These are phyloP conservation scores for Hypericum perforatum DNA, from an alignment of 345 rosid genomes.

Conservation along the genomic window DNA sequence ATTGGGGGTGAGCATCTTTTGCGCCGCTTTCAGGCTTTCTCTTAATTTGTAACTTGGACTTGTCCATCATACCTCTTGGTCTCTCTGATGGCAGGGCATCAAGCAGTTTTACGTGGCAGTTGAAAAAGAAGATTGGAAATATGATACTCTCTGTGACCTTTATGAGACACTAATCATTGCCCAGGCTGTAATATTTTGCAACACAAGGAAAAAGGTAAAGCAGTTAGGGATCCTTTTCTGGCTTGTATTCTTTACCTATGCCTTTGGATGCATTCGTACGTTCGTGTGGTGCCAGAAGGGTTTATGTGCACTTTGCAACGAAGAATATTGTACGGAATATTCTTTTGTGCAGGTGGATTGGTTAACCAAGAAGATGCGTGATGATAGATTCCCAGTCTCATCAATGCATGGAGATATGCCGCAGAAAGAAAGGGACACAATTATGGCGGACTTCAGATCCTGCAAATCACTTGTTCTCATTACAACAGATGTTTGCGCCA, in stretches of 20 bases:
- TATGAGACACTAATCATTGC: no score
- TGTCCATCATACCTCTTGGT: not conserved
- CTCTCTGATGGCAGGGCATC: slow-evolving; percentile 32
- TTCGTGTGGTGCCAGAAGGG: no score
- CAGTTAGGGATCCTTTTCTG: no score
- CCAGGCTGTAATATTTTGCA: no score
- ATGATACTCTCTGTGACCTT: no score
- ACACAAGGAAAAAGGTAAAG: no score
- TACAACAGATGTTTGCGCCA: slow-evolving; percentile 99
- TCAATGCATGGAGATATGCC: slow-evolving; percentile 99
- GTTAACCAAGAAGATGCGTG: slow-evolving; percentile 97
- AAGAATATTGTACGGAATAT: no score
- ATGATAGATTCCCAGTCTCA: slow-evolving; percentile 76
- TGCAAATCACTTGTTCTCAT: slow-evolving; percentile 86
- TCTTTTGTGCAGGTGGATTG: slow-evolving; percentile 66
- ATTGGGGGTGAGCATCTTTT: slow-evolving; percentile 46
- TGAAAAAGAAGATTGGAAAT: no score
- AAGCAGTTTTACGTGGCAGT: no score
- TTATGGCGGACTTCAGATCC: slow-evolving; percentile 67
- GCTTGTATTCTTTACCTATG: no score
- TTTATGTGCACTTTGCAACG: no score
- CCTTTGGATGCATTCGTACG: no score
- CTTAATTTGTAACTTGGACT: not conserved
- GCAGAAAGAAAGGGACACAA: slow-evolving; percentile 90
- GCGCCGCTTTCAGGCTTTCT: not conserved